Conservation (phyloP, 306 rosid genomes). For the Quercus suber region DNA sequence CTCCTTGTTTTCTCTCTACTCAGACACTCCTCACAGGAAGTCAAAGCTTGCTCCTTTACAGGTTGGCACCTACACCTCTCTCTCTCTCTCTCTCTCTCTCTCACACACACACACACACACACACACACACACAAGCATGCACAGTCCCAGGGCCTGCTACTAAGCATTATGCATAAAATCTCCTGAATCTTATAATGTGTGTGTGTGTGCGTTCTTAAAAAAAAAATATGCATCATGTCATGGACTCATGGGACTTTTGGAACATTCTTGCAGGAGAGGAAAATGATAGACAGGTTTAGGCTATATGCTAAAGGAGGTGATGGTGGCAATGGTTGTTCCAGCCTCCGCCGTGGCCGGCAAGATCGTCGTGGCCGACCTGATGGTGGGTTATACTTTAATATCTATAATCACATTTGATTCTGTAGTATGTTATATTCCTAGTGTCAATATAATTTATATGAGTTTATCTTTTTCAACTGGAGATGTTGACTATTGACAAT, state of each 20-base stretch:
- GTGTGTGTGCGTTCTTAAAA: not conserved
- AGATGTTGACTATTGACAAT: not conserved
- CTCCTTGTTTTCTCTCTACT: conserved; percentile 37
- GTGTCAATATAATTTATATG: not conserved
- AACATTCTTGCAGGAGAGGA: conserved; percentile 63
- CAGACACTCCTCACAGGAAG: conserved; percentile 49
- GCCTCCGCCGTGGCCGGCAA: conserved; percentile 62
- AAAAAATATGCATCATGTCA: not conserved
- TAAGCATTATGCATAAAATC: not conserved
- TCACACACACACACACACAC: too few species aligned
- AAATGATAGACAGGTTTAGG: conserved; percentile 74
- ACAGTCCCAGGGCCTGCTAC: not conserved
- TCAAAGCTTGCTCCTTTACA: conserved; percentile 85
- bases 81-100: not conserved
- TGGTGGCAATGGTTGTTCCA: conserved; percentile 88
- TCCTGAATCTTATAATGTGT: conserved; percentile 2
- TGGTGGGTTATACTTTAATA: conserved; percentile 35
- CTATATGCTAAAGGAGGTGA: conserved; percentile 80
- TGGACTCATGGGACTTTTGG: conserved; percentile 16
- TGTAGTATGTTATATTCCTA: not conserved
- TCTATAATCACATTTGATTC: not conserved
- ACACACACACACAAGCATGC: not conserved
- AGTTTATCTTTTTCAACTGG: not conserved
- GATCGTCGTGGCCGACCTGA: conserved; percentile 64
- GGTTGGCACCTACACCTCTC: conserved; percentile 36